A percentile compares a stretch with the other conserved stretches of the same genome.
Evolutionary conservation across 495 filamentous ascomycete genomes (phyloP).

Genomic region (Glonium stellatum): DNA sequence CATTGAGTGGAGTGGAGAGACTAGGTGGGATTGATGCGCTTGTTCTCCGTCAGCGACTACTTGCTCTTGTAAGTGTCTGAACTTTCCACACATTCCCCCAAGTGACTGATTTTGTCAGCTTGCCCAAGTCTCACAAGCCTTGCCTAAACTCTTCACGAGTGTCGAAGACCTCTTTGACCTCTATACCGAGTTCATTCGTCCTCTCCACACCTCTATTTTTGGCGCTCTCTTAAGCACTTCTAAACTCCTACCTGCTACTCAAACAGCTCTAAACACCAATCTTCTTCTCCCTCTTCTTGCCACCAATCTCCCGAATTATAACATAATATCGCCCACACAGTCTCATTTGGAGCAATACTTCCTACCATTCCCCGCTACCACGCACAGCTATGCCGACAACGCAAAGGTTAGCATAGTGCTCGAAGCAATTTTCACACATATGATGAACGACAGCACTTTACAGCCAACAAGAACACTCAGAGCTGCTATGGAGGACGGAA

Average conservation of each 20-base stretch:
- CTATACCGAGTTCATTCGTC: constrained; percentile 57
- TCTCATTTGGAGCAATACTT: constrained; percentile 54
- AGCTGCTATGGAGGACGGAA: constrained; percentile 54
- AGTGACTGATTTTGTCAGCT: constrained; percentile 30
- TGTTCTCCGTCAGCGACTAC: constrained; percentile 36
- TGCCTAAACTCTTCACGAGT: constrained; percentile 39
- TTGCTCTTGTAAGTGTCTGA: constrained; percentile 42
- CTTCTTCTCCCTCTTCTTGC: constrained; percentile 59
- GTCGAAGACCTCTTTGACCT: constrained; percentile 58
- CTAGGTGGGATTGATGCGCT: constrained; percentile 41
- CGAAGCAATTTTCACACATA: constrained; percentile 53
- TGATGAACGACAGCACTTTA: constrained; percentile 34
- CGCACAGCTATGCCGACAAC: constrained; percentile 59
- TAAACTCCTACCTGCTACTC: constrained; percentile 43
- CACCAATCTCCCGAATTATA: constrained; percentile 43
- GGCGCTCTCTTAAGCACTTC: constrained; percentile 55
- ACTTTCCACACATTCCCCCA: constrained; percentile 55
- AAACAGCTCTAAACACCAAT: constrained; percentile 56
- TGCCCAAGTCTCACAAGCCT: constrained; percentile 41
- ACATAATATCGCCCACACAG: constrained; percentile 40
- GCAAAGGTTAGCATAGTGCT: constrained; percentile 71
- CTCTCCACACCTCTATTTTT: constrained; percentile 64
- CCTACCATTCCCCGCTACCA: constrained; percentile 65
- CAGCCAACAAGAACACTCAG: constrained; percentile 43
- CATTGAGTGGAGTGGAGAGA: constrained; percentile 14